Evolutionary conservation across 2,329 filamentous ascomycete genomes (phyloP), one percentile per base, ranked within the genome.

Genomic region (Coniochaeta prunicola): DNA sequence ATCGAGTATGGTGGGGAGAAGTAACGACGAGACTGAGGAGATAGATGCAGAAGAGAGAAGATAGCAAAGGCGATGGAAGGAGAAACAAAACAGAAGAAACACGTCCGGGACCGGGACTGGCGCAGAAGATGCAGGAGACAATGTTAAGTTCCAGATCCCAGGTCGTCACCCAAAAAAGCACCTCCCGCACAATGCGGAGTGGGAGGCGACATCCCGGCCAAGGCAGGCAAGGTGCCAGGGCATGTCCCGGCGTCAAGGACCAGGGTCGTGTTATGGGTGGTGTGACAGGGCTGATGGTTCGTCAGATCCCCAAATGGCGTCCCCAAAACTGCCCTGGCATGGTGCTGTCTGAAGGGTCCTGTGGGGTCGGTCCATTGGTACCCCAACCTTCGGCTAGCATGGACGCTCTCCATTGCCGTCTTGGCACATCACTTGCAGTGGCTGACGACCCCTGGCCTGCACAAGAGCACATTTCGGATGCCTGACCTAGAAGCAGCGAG

Each of bases 11-110:
- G 13, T 8, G 13, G 50, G n/a, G 13, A 33, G 33, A 33, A 33
- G 3, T 34, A 33, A 36, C 45, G 24, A 50, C 26, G 24, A 50
- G 24, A 28, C 24, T 50, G 45, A 28, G 17, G 21, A 50, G 45
- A 34, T 21, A n/a, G 33, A 55, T 33, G 53, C 53, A 33, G 30
- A n/a, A 55, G 19, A 33, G 30, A 34, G 30, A 36, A 34, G 30
- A 34, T 12, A 21, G 26, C 48, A 53, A 53, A n/a, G 28, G n/a
- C n/a, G 53, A 55, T 21, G 53, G 33, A 55, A 55, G 30, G 33
- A 55, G 53, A 33, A 55, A 55, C 53, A 55, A 55, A 55, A 55
- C 28, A 55, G 53, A 33, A 34, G 30, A 33, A 33, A 55, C 53
- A 55, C 53, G 36, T 24, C 28, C 28, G 53, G 53, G 28, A 55